Evolutionary conservation across 2,329 filamentous ascomycete species (phyloP).

Genomic region (Colletotrichum agaves): DNA sequence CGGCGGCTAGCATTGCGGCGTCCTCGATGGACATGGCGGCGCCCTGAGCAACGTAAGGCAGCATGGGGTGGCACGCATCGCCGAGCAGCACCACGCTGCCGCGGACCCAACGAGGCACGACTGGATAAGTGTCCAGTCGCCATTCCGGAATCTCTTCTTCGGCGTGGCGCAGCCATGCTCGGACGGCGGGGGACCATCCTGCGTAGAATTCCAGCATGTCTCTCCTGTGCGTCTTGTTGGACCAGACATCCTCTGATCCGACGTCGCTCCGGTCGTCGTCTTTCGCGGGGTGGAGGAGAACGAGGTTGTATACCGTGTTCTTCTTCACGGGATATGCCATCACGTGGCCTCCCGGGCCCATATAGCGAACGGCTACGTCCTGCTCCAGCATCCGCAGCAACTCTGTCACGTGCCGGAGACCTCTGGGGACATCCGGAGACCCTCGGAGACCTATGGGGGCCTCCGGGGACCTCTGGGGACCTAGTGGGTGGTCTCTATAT

Average conservation of each 20-base stretch:
- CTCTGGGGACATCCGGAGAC: too few species aligned
- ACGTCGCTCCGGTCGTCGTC: constrained; percentile 68
- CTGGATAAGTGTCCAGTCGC: constrained; percentile 71
- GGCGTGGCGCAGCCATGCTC: constrained; percentile 71
- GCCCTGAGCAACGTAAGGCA: constrained; percentile 74
- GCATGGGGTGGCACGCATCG: constrained; percentile 75
- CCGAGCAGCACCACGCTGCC: constrained; percentile 66
- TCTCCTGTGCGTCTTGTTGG: constrained; percentile 68
- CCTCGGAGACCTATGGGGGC: too few species aligned
- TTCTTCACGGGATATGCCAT: constrained; percentile 74
- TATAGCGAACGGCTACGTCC: constrained; percentile 70
- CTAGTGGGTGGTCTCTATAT: too few species aligned
- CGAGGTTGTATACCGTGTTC: constrained; percentile 74
- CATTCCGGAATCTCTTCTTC: constrained; percentile 75
- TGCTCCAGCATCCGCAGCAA: constrained; percentile 64
- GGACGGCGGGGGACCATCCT: constrained; percentile 70
- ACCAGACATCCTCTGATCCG: constrained; percentile 65
- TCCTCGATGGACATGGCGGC: constrained; percentile 76
- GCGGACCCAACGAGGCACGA: constrained; percentile 70
- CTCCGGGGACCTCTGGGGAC: too few species aligned
- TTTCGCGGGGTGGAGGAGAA: constrained; percentile 60
- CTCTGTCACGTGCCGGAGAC: too few species aligned
- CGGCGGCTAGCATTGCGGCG: constrained; percentile 64
- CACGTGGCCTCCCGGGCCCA: constrained; percentile 73
- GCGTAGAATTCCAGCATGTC: constrained; percentile 69